Evolutionary conservation across 176 grass and related monocot species (phyloP).

Genomic region (Rhynchospora breviuscula): DNA sequence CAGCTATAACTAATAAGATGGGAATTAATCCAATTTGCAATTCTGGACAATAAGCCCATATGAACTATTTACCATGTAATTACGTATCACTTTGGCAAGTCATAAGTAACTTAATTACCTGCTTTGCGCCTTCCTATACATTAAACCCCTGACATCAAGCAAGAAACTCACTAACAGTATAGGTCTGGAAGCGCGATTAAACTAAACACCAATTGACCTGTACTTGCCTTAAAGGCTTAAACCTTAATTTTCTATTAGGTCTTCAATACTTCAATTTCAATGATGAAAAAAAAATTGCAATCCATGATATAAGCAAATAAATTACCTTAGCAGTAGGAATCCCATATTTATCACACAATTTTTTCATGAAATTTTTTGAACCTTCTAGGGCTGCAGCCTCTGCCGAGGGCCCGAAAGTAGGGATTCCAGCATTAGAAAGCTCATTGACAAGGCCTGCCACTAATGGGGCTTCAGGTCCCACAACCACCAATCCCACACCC

Average conservation of each 20-base stretch:
- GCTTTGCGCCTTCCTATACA: not conserved
- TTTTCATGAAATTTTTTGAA: slow-evolving; percentile 93
- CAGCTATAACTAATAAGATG: not conserved
- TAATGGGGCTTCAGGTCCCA: slow-evolving; percentile 78
- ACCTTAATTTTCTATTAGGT: not conserved
- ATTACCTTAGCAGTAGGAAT: slow-evolving; percentile 79
- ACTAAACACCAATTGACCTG: not conserved
- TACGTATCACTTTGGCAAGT: not conserved
- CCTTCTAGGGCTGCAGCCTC: slow-evolving; percentile 80
- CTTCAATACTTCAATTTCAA: not conserved
- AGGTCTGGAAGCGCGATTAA: not conserved
- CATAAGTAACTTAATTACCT: not conserved
- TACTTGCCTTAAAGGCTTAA: not conserved
- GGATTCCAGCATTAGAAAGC: slow-evolving; percentile 53
- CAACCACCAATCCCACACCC: slow-evolving; percentile 68
- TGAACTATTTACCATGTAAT: not conserved
- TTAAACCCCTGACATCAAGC: not conserved
- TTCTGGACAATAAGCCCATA: not conserved
- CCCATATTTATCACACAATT: slow-evolving; percentile 66
- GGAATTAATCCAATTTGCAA: not conserved
- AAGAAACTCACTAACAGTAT: not conserved
- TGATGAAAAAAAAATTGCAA: not conserved
- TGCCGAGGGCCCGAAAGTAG: slow-evolving; percentile 61
- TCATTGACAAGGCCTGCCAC: slow-evolving; percentile 65
- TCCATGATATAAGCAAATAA: not conserved